Percentiles rank a stretch among this genome's conserved stretches.
Conservation (phyloP, 108 stramenopile species). For the Parietichytrium sp. region DNA sequence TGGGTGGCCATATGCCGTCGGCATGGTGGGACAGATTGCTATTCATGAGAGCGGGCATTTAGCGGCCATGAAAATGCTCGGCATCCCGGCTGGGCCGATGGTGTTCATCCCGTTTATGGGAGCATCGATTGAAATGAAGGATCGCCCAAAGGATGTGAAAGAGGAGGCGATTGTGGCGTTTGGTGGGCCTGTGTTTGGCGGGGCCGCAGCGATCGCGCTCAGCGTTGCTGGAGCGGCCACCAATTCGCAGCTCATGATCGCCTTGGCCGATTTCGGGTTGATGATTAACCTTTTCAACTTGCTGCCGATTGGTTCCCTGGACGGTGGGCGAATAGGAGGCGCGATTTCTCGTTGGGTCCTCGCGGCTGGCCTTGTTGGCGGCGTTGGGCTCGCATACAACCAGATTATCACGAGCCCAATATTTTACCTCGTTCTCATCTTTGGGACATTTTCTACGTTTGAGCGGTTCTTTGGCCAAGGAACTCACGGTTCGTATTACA, state of each 20-base stretch:
- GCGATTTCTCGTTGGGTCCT: constrained; percentile 74
- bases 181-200: constrained; percentile 80
- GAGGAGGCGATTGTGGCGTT: constrained; percentile 85
- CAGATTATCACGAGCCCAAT: constrained; percentile 80
- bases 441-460: constrained; percentile 76
- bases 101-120: constrained; percentile 92
- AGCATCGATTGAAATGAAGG: constrained; percentile 78
- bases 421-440: constrained; percentile 78
- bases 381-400: constrained; percentile 66
- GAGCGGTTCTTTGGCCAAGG: constrained; percentile 72
- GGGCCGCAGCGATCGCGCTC: constrained; percentile 72
- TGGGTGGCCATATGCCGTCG: constrained; percentile 80
- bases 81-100: constrained; percentile 82
- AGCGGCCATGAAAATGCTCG: constrained; percentile 68
- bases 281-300: constrained; percentile 94
- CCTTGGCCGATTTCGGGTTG: constrained; percentile 88
- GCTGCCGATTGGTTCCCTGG: constrained; percentile 80
- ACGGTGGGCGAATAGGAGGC: constrained; percentile 84
- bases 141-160: constrained; percentile 75
- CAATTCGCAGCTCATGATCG: constrained; percentile 76
- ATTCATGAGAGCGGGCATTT: constrained; percentile 86
- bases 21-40: constrained; percentile 81
- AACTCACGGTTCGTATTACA: constrained; percentile 71
- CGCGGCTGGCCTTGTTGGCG: constrained; percentile 75
- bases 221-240: constrained; percentile 68